Conservation (phyloP, 345 rosid species). For the Jatropha curcas region DNA sequence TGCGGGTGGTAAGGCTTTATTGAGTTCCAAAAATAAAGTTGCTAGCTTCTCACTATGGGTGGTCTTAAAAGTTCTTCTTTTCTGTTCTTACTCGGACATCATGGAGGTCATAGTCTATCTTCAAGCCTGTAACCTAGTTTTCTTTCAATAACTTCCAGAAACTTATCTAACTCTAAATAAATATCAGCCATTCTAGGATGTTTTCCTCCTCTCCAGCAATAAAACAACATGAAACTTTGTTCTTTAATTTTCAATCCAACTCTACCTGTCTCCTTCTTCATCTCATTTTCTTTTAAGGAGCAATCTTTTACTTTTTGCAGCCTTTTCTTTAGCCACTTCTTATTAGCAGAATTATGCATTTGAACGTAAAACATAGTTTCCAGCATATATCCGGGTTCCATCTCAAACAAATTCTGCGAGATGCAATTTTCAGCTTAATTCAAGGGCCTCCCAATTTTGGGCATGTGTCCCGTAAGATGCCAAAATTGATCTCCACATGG, state of each 20-base stretch:
- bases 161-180: conserved; percentile 42
- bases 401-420: conserved; percentile 55
- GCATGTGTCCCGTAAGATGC: conserved; percentile 66
- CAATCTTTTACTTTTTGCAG: conserved; percentile 56
- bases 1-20: conserved; percentile 44
- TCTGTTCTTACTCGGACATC: conserved; percentile 52
- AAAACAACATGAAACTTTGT: conserved; percentile 61
- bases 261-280: conserved; percentile 70
- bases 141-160: conserved; percentile 53
- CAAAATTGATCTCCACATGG: conserved; percentile 86
- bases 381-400: conserved; percentile 84
- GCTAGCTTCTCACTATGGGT: conserved; percentile 79
- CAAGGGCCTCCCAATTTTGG: conserved; percentile 68
- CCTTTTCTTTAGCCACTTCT: conserved; percentile 67
- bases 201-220: conserved; percentile 52
- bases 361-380: conserved; percentile 68
- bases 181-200: conserved; percentile 67
- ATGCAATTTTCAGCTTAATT: conserved; percentile 65
- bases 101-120: conserved; percentile 52
- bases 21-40: conserved; percentile 52
- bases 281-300: conserved; percentile 49
- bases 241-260: conserved; percentile 81
- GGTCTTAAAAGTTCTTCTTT: conserved; percentile 61
- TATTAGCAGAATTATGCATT: conserved; percentile 64
- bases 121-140: conserved; percentile 50